phyloP scores from a whole-genome alignment of 1,284 basidiomycete species.

The Boletus sp. region DNA sequence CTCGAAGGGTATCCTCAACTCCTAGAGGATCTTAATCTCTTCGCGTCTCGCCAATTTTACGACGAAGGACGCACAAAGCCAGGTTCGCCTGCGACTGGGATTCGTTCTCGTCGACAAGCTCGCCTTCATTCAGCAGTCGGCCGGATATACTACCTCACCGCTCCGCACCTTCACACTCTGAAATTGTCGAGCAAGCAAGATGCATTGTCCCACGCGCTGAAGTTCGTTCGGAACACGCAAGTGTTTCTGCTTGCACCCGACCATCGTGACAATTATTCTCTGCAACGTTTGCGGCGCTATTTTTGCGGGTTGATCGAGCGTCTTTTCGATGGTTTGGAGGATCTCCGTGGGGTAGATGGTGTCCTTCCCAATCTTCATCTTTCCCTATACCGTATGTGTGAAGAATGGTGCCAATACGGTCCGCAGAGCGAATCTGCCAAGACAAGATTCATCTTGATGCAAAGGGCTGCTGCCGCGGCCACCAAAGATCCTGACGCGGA shows the following conservation, averaged over 20 bases:
- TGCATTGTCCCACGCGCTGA: constrained; percentile 76
- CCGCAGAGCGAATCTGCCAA: constrained; percentile 71
- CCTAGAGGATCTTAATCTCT: constrained; percentile 77
- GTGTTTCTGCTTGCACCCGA: constrained; percentile 70
- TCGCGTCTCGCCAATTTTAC: constrained; percentile 79
- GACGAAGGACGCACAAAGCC: constrained; percentile 67
- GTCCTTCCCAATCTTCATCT: constrained; percentile 76
- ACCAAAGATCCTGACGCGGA: constrained; percentile 43
- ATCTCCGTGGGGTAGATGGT: constrained; percentile 69
- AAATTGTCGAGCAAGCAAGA: constrained; percentile 68
- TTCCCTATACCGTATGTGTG: constrained; percentile 80
- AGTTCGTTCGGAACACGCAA: constrained; percentile 83
- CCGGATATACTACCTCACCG: constrained; percentile 84
- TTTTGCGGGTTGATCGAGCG: constrained; percentile 89
- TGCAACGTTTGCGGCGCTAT: constrained; percentile 82
- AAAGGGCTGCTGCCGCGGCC: constrained; percentile 62
- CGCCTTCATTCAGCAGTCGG: constrained; percentile 87
- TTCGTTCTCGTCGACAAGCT: constrained; percentile 70
- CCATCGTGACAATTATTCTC: constrained; percentile 71
- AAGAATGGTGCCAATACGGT: constrained; percentile 92
- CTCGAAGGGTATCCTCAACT: constrained; percentile 74
- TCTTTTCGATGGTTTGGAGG: constrained; percentile 75
- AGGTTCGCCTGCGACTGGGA: constrained; percentile 53
- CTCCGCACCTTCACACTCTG: constrained; percentile 71
- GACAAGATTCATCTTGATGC: constrained; percentile 72